Evolutionary conservation across 2,329 filamentous ascomycete species (phyloP), one percentile per base, ranked within the genome.

Genomic region (Plenodomus tracheiphilus): DNA sequence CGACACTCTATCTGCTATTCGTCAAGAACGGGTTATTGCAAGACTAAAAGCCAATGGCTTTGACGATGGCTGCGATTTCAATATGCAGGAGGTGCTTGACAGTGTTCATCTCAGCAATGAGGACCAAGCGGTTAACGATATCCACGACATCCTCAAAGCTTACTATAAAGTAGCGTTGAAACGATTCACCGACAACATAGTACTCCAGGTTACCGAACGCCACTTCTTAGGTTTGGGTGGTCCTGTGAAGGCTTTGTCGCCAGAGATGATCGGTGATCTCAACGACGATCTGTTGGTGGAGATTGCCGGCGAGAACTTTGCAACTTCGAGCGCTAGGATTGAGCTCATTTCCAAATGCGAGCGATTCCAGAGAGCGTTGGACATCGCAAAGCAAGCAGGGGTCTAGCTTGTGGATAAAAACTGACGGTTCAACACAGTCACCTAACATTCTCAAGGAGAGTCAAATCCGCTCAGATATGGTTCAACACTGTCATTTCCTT

Each of bases 181-280:
- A 58, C 79, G 84, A 0, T 87, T 89, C 49, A 77, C 85, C 1
- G 86, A 89, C 58, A 80, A 76, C 4, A 68, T 89, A 1, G 83
- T 77, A 58, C 77, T 80, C 49, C 85, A 88, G 53, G 81, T 78
- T 0, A 72, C 81, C 1, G 78, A 82, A 39, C 69, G 83, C 54
- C 11, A 11, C 13, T 15, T 75, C 75, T 68, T 87, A 0, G 77
- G 79, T 0, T 61, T 74, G 0, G 54, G 74, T 0, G 79, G 80
- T 5, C 84, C 84, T 0, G 69, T 86, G 2, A 73, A 68, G 9
- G 68, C 83, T 0, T 78, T 89, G 37, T 79, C 74, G 0, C 74
- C 82, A 0, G 64, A 75, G 0, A 79, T 80, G 35, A 75, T 87
- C 0, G 67, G 78, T 16, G 52, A 61, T 0, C 69, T 88, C 44